These are phyloP conservation scores for Amphicarpaea edgeworthii DNA, from an alignment of 306 rosid genomes.

Conservation along the genomic window DNA sequence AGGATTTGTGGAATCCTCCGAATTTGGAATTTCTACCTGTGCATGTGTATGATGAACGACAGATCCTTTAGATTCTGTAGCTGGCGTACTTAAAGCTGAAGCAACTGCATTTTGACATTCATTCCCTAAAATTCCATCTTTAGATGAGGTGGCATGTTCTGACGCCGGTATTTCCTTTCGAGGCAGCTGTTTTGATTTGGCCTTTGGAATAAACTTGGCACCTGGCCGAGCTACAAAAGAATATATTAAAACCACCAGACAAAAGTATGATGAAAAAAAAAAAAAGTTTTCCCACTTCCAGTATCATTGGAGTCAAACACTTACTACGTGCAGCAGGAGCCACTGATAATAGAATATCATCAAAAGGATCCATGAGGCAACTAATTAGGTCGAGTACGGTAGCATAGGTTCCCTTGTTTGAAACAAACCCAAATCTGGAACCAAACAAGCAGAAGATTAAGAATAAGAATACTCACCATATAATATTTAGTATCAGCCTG, in stretches of 20 bases:
- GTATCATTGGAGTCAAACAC: conserved; percentile 21
- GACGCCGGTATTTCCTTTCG: conserved; percentile 49
- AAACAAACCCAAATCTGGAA: conserved; percentile 34
- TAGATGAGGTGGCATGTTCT: conserved; percentile 34
- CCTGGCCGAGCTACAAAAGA: conserved; percentile 55
- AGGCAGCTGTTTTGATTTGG: conserved; percentile 61
- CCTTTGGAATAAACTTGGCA: conserved; percentile 68
- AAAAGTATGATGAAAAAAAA: background rate
- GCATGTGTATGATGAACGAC: conserved; percentile 29
- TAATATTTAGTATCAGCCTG: no score
- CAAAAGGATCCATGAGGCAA: conserved; percentile 68
- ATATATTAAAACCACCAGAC: background rate
- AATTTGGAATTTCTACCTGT: conserved; percentile 33
- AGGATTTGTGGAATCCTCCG: conserved; percentile 7
- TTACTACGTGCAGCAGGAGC: conserved; percentile 53
- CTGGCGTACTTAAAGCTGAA: conserved; percentile 29
- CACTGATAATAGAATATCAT: conserved; percentile 59
- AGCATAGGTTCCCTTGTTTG: conserved; percentile 11
- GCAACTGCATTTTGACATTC: conserved; percentile 43
- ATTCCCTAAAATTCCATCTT: conserved; percentile 41
- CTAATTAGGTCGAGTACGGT: conserved; percentile 3
- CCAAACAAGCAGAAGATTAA: conserved; percentile 20
- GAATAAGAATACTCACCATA: background rate
- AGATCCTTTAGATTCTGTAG: conserved; percentile 18
- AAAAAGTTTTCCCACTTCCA: background rate